Conservation (phyloP, 805 yeast genomes). For the Candida peoriensis region DNA sequence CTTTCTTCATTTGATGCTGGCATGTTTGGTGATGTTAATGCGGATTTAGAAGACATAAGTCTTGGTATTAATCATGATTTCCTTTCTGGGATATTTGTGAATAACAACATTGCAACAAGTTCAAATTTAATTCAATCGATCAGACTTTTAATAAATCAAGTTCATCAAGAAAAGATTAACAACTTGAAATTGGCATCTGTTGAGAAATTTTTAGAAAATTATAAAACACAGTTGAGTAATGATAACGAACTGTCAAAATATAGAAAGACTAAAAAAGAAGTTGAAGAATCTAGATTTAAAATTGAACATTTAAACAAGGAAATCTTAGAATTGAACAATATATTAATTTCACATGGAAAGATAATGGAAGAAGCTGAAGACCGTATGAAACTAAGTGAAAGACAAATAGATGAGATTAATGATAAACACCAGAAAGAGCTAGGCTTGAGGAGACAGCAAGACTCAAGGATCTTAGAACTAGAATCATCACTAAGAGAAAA, state of each 20-base stretch:
- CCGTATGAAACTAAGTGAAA: background rate
- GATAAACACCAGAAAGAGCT: background rate
- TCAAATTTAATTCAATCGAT: conserved; percentile 52
- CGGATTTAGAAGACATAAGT: conserved; percentile 44
- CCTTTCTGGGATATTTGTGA: conserved; percentile 51
- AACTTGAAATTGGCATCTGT: conserved; percentile 50
- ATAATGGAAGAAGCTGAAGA: conserved; percentile 1
- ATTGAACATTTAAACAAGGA: background rate
- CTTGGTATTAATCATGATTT: conserved; percentile 43
- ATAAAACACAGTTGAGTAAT: conserved; percentile 24
- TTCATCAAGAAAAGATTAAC: conserved; percentile 56
- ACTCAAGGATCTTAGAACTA: background rate
- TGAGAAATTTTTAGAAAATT: conserved; percentile 48
- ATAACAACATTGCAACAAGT: conserved; percentile 54
- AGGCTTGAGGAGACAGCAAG: no score
- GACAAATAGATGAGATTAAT: background rate
- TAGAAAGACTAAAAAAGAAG: conserved; percentile 1
- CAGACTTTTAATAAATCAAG: conserved; percentile 46
- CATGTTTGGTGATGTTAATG: conserved; percentile 52
- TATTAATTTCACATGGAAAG: conserved; percentile 2
- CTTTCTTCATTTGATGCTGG: conserved; percentile 48
- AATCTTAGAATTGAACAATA: background rate
- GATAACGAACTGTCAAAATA: conserved; percentile 5
- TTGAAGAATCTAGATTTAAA: conserved; percentile 1
- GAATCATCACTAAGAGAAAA: background rate